Evolutionary conservation across 2,329 filamentous ascomycete species (phyloP), one percentile per base, ranked within the genome.

Genomic region (Colletotrichum eleusines): DNA sequence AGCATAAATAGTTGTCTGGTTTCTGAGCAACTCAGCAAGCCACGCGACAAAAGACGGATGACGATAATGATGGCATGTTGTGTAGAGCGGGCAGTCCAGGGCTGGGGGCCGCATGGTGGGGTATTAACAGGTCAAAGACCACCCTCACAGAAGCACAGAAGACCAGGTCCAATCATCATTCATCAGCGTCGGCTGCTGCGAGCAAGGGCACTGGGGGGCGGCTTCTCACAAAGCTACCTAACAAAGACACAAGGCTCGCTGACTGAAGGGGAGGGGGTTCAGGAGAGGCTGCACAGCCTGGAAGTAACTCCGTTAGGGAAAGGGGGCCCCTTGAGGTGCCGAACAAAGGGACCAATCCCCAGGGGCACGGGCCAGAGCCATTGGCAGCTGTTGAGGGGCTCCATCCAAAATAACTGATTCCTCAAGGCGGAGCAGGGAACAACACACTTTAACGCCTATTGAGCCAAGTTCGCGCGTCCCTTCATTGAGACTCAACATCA

Each of bases 321-420:
- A 44, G 7, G 18, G 31, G n/a, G 26, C 3, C 11, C 9, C 53
- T 40, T 44, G 54, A 63, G 50, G 53, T 23, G 38, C 46, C 20
- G 0, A 40, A 54, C 31, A 35, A 40, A 60, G 64, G 68, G 68
- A 71, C 68, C 42, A 40, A 51, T 62, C 46, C 46, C 44, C 12
- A 12, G n/a, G 23, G 26, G 60, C 26, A 46, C 64, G 60, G 57
- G 38, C 64, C 64, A 69, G 64, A 46, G 16, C 46, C 64, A 71
- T 14, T 40, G 26, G 51, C 65, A 58, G 69, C 64, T 71, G 64
- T 69, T 69, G 69, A 71, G 59, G 69, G 69, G 69, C 59, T 67
- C 64, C 64, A 71, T 63, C 64, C 42, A 59, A 63, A 68, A 71
- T 63, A 71, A 63, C 68, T 59, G 68, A 71, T 70, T 23, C 35